Evolutionary conservation across 345 rosid genomes (phyloP), one percentile per base, ranked within the genome.

Genomic region (Lenwebbia sp.): DNA sequence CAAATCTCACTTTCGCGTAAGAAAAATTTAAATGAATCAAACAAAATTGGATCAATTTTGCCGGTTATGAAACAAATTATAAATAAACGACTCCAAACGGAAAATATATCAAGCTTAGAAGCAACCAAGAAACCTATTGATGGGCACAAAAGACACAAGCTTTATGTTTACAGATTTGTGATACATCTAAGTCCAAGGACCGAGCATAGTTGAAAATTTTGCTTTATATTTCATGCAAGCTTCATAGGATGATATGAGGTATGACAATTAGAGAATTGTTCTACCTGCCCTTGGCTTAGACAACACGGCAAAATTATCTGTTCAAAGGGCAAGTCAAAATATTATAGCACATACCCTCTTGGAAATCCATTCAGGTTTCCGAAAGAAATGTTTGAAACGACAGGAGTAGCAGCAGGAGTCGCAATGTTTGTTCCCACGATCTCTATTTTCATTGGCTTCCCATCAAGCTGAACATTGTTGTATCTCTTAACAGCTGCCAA

Each of bases 381-480:
- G 50, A 94, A 83, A 86, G 87, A 87, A 75, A 89, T 96, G 85
- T 88, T 96, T 30, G 91, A 51, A 75, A 88, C 58, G 25, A 86
- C 74, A 86, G 93, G 88, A 2, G 86, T 3, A 53, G 88, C 92
- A 82, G 92, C 91, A 86, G 92, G 93, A 37, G 95, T 84, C 2
- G 90, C 90, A 54, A 94, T 85, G 88, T 93, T 95, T 26, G 93
- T 91, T 40, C 99, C 99, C 60, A 94, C 94, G 12, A 97, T 94
- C 93, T 96, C 99, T 33, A 97, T 95, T 90, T 95, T 97, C 98
- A 97, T 96, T 1, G 96, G 98, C 86, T 95, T 97, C 41, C 99
- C 98, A 89, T 97, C 99, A 3, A 97, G 96, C 91, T 97, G 98
- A 88, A 97, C 98, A 44, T 95, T 93, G 87, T 95, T 96, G 92